Base-by-base conservation (phyloP, 306 rosid species). In the Cercis canadensis region DNA sequence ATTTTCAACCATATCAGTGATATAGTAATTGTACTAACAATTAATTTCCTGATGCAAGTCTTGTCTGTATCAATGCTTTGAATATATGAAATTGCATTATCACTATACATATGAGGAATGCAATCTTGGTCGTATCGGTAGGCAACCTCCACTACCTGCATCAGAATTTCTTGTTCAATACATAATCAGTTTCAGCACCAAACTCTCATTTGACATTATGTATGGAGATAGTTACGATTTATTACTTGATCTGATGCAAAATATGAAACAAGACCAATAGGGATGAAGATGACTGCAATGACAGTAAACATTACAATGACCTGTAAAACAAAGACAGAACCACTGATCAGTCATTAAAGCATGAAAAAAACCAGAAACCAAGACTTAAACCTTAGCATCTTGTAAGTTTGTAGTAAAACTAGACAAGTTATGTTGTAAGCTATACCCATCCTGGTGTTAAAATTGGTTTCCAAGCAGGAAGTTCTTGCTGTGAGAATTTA, bases 61-160 rank as follows among this genome's bases (percentile, higher is more conserved):
- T 93, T 93, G 83, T 87, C 83, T 29, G 81, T 85, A 33, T 18
- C 2, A 32, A 57, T 73, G 33, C 70, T 83, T 82, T 92, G 86
- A 67, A 90, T 84, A 82, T 16, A 87, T 24, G 75, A 72, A 57
- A 80, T 53, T 63, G 73, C 75, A 67, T 71, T 6, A 18, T 56
- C 4, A 18, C 41, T 67, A 70, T 75, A 73, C 18, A 67, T 19
- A 6, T 39, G 0, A 55, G 97, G 88, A 78, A 90, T 62, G 29
- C 98, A 92, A 4, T 65, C 83, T 0, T 70, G 62, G 55, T 92
- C 97, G 29, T 92, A 92, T 24, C 85, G 68, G 62, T 85, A 44
- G 12, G 73, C 33, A 34, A 85, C 63, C 73, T 90, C 96, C 69
- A 77, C 93, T 49, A 92, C 96, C 98, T 92, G 80, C 59, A 75